Base-by-base conservation (phyloP, 2,329 filamentous ascomycete genomes). In the Dactylellina sp. region DNA sequence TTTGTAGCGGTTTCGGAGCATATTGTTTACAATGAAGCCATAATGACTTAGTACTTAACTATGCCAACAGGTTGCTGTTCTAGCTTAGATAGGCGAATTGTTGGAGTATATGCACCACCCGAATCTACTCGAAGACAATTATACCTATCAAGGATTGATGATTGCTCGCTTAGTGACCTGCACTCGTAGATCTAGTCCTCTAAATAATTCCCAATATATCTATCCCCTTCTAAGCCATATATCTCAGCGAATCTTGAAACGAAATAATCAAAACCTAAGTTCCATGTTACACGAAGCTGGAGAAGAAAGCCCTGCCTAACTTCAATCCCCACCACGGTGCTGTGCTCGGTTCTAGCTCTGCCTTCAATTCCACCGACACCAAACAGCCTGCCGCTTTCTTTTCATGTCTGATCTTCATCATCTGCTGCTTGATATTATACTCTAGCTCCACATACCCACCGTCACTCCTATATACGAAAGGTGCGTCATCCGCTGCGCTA, bases 311-410 rank as follows among this genome's bases (percentile, higher is more conserved):
- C 40, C 70, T 56, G 7, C 50, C 16, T 55, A 53, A 66, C 25
- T 22, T 56, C 70, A 61, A 74, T 39, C 61, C 70, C 47, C 53
- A 56, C 70, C 70, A 74, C 12, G 70, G 70, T 18, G 53, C 70
- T 40, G 61, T 74, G 35, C 49, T 74, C 16, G 70, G 70, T 39
- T 74, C 70, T 20, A 74, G 50, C 24, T 61, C 22, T 14, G 70
- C 70, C 22, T 60, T 74, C 61, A 74, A 28, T 35, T 66, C 70
- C 1, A 74, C 49, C 24, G 16, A 62, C 14, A 74, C 49, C 28
- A 62, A 35, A 42, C 47, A 62, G n/a, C 25, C 56, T 20, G 55
- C 61, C n/a, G 70, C 55, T 47, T 66, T 74, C 35, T 52, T 52
- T 14, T 50, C 55, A 35, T 74, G 70, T 39, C 47, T 65, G 5